A percentile compares a stretch with the other conserved stretches of the same genome.
These are phyloP conservation scores for Dillenia turbinata DNA, from an alignment of 164 flowering plant species.

Conservation along the genomic window DNA sequence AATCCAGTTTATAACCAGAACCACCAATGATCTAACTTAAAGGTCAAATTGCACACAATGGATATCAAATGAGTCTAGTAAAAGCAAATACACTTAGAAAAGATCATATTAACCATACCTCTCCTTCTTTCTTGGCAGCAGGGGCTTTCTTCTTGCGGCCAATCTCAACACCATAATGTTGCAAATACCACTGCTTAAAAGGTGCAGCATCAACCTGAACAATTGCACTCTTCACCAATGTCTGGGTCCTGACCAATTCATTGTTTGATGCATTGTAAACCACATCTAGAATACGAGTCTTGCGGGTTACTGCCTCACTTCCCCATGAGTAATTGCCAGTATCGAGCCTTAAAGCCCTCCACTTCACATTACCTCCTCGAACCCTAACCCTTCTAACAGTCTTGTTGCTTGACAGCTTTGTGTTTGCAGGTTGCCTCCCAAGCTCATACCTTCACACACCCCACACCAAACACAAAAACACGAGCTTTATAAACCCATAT, in stretches of 20 bases:
- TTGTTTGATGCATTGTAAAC: constrained; percentile 8
- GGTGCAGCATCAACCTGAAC: constrained; percentile 9
- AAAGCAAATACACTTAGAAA: too few species aligned
- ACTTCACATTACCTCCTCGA: constrained; percentile 6
- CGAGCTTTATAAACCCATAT: too few species aligned
- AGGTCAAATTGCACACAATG: too few species aligned
- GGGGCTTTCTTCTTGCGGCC: constrained; percentile 5
- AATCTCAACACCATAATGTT: constrained; percentile 4
- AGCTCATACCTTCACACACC: neutral
- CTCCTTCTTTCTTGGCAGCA: constrained; percentile 2
- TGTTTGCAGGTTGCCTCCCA: constrained; percentile 4
- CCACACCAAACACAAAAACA: too few species aligned
- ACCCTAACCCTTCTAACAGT: constrained; percentile 3
- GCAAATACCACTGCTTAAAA: constrained; percentile 6
- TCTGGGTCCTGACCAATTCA: constrained; percentile 6
- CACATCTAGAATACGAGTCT: constrained; percentile 6
- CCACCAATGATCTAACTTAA: too few species aligned
- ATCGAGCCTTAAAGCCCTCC: constrained; percentile 5
- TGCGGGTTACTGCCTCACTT: constrained; percentile 4
- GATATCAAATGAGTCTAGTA: too few species aligned
- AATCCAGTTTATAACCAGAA: too few species aligned
- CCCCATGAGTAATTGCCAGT: constrained; percentile 7
- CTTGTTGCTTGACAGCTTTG: constrained; percentile 4
- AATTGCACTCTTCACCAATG: constrained; percentile 4
- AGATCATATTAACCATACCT: neutral